These are phyloP conservation scores for Sporothrix curviconia DNA, from an alignment of 2,329 filamentous ascomycete species.

Conservation along the genomic window DNA sequence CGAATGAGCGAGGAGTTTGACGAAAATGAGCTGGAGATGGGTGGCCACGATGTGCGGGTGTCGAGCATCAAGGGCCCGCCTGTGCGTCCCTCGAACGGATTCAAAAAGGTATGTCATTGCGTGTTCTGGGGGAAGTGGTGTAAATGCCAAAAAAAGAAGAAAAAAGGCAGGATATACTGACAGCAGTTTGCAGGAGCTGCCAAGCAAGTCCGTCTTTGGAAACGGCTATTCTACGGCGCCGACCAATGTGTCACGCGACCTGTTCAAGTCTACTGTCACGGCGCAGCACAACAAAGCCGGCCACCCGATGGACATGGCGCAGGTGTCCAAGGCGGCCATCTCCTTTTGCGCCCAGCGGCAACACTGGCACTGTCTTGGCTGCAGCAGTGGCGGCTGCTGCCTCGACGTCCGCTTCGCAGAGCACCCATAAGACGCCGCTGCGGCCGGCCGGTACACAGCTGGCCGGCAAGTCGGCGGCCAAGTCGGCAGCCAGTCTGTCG, in stretches of 20 bases:
- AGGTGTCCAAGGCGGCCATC: constrained; percentile 81
- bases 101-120: constrained; percentile 55
- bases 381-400: constrained; percentile 11
- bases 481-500: too few species aligned
- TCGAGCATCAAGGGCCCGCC: constrained; percentile 69
- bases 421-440: constrained; percentile 61
- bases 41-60: constrained; percentile 50
- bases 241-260: constrained; percentile 44
- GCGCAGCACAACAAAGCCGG: constrained; percentile 60
- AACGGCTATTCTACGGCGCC: constrained; percentile 56
- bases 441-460: constrained; percentile 43
- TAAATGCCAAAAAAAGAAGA: too few species aligned
- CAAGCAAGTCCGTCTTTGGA: constrained; percentile 53
- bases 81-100: constrained; percentile 67
- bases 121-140: too few species aligned
- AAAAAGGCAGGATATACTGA: too few species aligned
- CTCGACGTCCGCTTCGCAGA: not conserved
- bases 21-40: constrained; percentile 48
- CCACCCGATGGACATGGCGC: constrained; percentile 76
- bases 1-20: constrained; percentile 69
- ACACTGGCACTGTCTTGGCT: not conserved
- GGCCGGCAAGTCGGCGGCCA: constrained; percentile 45
- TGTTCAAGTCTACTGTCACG: constrained; percentile 62
- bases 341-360: constrained; percentile 67
- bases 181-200: constrained; percentile 44